These are phyloP conservation scores for Apiotrichum laibachii DNA, from an alignment of 1,284 basidiomycete genomes.

Conservation along the genomic window DNA sequence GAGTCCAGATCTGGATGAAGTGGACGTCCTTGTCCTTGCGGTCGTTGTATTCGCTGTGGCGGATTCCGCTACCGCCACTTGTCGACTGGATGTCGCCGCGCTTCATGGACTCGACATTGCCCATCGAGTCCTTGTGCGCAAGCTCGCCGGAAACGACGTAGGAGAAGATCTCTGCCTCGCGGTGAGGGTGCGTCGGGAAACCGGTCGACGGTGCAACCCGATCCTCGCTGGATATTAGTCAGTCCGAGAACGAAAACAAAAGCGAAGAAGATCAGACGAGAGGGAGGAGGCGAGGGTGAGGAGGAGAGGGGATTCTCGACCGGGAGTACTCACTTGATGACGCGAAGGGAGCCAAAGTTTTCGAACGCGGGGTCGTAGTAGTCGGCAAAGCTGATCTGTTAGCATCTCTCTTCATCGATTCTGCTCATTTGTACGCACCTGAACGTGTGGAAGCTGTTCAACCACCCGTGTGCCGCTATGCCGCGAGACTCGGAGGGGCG, in stretches of 20 bases:
- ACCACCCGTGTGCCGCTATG: conserved; percentile 77
- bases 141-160: conserved; percentile 60
- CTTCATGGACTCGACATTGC: conserved; percentile 79
- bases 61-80: conserved; percentile 63
- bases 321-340: conserved; percentile 60
- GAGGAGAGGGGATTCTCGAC: too few species aligned
- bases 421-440: conserved; percentile 61
- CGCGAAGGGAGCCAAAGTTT: conserved; percentile 52
- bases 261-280: neutral
- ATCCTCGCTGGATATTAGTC: conserved; percentile 8
- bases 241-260: neutral
- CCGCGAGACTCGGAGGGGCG: conserved; percentile 69
- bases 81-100: conserved; percentile 89
- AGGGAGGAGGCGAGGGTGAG: neutral
- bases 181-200: conserved; percentile 80
- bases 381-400: conserved; percentile 59
- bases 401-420: conserved; percentile 51
- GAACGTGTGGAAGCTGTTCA: conserved; percentile 83
- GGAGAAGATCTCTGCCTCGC: conserved; percentile 87
- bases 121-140: conserved; percentile 73
- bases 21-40: conserved; percentile 59
- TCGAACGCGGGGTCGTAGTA: conserved; percentile 59
- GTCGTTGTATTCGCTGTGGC: conserved; percentile 65
- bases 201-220: conserved; percentile 59
- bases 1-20: conserved; percentile 79